phyloP scores from a whole-genome alignment of 2,329 filamentous ascomycete species.

The Pseudocercospora pini-densiflorae region DNA sequence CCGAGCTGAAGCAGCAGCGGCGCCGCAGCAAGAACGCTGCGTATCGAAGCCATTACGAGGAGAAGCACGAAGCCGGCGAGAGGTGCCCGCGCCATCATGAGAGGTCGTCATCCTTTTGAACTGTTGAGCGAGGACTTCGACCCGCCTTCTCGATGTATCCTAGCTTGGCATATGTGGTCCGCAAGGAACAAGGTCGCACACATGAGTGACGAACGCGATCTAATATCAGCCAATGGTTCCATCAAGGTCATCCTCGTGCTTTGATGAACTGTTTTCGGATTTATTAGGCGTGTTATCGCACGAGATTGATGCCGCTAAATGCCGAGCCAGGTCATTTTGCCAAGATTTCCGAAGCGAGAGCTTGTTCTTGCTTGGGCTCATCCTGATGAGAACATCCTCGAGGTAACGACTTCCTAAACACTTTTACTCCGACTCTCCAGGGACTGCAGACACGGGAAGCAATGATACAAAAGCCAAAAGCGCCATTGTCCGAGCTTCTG shows the following conservation, averaged over 20 bases:
- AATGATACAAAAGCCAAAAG: not conserved
- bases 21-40: constrained; percentile 17
- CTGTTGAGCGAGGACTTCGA: not conserved
- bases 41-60: constrained; percentile 17
- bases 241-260: constrained; percentile 12
- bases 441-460: not conserved
- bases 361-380: not conserved
- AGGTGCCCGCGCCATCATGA: not conserved
- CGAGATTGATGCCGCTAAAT: not conserved
- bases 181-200: not conserved
- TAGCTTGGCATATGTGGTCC: constrained; percentile 7
- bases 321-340: not conserved
- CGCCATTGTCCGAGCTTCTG: not conserved
- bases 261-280: not conserved
- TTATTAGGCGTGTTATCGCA: not conserved
- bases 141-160: constrained; percentile 3
- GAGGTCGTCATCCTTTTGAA: constrained; percentile 15
- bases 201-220: not conserved
- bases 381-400: not conserved
- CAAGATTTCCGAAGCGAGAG: not conserved
- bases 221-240: constrained; percentile 6
- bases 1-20: constrained; percentile 24
- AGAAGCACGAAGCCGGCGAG: constrained; percentile 1
- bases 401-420: not conserved
- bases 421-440: no score